Base-by-base conservation (phyloP, 305 asterid genomes). In the Solanum hybrid region DNA sequence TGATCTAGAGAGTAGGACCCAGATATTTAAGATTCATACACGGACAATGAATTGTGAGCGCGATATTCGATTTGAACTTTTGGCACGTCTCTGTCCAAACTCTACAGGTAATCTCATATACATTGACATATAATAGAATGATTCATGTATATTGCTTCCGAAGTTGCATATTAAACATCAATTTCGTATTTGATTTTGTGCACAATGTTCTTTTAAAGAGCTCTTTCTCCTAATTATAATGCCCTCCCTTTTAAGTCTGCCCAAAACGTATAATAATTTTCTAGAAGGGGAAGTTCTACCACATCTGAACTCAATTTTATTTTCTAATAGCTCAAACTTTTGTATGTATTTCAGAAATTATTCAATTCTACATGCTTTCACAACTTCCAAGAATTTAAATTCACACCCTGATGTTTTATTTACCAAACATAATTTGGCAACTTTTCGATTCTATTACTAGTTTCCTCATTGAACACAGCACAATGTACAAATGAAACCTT, bases 1-100 rank as follows among this genome's bases (percentile, higher is more conserved):
- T 0, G 99, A 97, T 93, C 93, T 97, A 46, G 99, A 96, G 89
- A 97, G 99, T 89, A 93, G 99, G 92, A 92, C 99, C 26, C 99
- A 95, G 92, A 96, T 97, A 80, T 97, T 97, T 89, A 97, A 96
- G 95, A 97, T 97, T 87, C 99, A 97, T 85, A 97, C 99, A 0
- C 94, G 99, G 69, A 96, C 99, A 4, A 97, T 97, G 99, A 97
- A 97, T 91, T 97, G 99, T 26, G 99, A 97, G 91, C 94, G 99
- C 91, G 99, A 96, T 80, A 35, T 97, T 20, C 98, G 99, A 4
- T 97, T 96, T 87, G 99, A 97, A 86, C 99, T 97, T 84, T 95
- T 96, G 8, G 98, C 99, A 51, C 99, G 99, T 2, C 98, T 97
- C 36, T 97, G 99, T 93, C 99, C 99, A 24, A 97, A 97, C 93